phyloP scores from a whole-genome alignment of 192 early-diverging fungal species.

The Borealophlyctis nickersoniae region DNA sequence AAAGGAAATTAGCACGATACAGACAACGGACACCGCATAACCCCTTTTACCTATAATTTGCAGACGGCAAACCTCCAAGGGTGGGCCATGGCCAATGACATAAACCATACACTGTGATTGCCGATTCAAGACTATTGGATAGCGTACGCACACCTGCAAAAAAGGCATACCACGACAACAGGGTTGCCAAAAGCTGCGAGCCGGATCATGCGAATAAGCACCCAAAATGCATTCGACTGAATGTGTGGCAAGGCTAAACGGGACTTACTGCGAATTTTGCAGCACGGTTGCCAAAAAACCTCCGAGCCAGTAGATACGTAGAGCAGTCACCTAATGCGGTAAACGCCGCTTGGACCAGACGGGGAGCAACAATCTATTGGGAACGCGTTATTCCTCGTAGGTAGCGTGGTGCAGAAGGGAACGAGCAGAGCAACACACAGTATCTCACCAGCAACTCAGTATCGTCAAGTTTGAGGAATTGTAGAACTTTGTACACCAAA shows the following conservation, averaged over 20 bases:
- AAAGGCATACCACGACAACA: conserved; percentile 60
- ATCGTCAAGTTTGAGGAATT: conserved; percentile 59
- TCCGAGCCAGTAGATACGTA: conserved; percentile 68
- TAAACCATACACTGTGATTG: conserved; percentile 69
- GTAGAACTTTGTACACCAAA: conserved; percentile 63
- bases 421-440: not conserved
- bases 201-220: no score
- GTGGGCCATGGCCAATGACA: conserved; percentile 79
- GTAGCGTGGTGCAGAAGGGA: not conserved
- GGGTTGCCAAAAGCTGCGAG: conserved; percentile 49
- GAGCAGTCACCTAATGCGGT: conserved; percentile 71
- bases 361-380: conserved; percentile 66
- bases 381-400: not conserved
- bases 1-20: no score
- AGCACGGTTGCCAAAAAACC: conserved; percentile 53
- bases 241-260: no score
- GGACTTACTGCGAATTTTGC: conserved; percentile 67
- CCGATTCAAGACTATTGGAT: conserved; percentile 73
- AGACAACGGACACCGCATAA: no score
- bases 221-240: no score
- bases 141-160: conserved; percentile 62
- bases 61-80: conserved; percentile 2
- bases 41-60: no score
- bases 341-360: conserved; percentile 70
- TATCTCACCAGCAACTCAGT: conserved; percentile 66